Percentiles rank a stretch among this genome's conserved stretches.
Evolutionary conservation across 225 moss, liverwort and hornwort species (phyloP).

Genomic region (Climacium dendroides): DNA sequence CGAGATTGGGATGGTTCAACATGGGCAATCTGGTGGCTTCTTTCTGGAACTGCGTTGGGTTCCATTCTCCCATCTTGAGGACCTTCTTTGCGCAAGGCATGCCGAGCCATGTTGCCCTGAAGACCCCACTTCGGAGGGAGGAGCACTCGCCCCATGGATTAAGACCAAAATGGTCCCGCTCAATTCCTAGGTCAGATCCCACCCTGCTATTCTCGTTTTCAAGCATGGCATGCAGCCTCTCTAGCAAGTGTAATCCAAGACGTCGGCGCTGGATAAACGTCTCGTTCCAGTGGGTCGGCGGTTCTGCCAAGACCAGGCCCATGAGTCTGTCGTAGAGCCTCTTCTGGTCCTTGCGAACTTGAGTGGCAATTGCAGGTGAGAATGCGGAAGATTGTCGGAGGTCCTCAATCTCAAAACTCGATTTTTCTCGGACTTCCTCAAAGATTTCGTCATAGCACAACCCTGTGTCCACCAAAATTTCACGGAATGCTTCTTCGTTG

Average conservation of each 20-base stretch:
- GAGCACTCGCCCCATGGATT: background rate
- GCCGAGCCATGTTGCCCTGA: constrained; percentile 18
- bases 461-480: constrained; percentile 13
- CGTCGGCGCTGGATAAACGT: constrained; percentile 4
- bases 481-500: constrained; percentile 29
- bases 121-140: background rate
- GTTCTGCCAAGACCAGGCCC: background rate
- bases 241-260: constrained; percentile 16
- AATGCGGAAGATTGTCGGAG: constrained; percentile 20
- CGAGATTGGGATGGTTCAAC: constrained; percentile 21
- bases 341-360: constrained; percentile 21
- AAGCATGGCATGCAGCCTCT: constrained; percentile 1
- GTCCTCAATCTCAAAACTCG: constrained; percentile 11
- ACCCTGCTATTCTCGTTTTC: background rate
- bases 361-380: constrained; percentile 6
- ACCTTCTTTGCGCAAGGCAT: constrained; percentile 28
- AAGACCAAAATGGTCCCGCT: background rate
- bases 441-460: constrained; percentile 25
- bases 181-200: background rate
- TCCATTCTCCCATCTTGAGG: background rate
- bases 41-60: background rate
- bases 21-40: background rate
- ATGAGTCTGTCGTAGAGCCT: background rate
- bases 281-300: background rate
- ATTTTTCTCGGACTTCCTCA: background rate